These are phyloP conservation scores for Capsicum chinense DNA, from an alignment of 257 asterid species.

Conservation along the genomic window DNA sequence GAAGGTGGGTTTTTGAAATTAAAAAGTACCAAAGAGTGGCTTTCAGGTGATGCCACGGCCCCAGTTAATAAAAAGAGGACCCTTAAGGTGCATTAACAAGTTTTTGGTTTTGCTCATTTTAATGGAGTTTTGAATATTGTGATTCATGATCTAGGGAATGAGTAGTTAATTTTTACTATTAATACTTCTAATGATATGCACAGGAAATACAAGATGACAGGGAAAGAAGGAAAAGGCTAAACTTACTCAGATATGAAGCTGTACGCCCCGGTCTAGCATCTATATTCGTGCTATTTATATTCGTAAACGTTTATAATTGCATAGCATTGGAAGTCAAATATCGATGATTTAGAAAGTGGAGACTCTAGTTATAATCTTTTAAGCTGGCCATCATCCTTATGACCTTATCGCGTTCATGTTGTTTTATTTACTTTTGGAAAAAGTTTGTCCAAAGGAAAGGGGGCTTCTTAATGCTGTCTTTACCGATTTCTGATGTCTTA, in stretches of 20 bases:
- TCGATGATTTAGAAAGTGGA: background rate
- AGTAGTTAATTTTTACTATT: constrained; percentile 16
- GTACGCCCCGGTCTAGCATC: constrained; percentile 46
- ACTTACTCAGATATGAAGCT: constrained; percentile 82
- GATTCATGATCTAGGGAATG: background rate
- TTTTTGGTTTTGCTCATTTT: constrained; percentile 2
- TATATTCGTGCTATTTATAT: constrained; percentile 9
- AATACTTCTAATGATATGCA: constrained; percentile 36
- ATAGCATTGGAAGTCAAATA: background rate
- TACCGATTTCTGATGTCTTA: background rate
- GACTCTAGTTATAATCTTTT: background rate
- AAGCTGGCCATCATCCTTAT: background rate
- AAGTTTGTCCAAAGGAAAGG: background rate
- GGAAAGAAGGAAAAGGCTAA: constrained; percentile 72
- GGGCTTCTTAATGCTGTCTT: background rate
- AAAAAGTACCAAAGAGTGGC: constrained; percentile 76
- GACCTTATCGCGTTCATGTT: background rate
- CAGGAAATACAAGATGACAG: constrained; percentile 72
- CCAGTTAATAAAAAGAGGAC: constrained; percentile 80
- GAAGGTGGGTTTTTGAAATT: constrained; percentile 86
- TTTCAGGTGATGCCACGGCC: constrained; percentile 64
- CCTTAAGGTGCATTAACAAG: constrained; percentile 45
- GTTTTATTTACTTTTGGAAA: constrained; percentile 13
- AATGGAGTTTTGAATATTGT: background rate
- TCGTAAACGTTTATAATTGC: background rate